Conservation (phyloP, 331 rosid species). For the Malus hybrid region DNA sequence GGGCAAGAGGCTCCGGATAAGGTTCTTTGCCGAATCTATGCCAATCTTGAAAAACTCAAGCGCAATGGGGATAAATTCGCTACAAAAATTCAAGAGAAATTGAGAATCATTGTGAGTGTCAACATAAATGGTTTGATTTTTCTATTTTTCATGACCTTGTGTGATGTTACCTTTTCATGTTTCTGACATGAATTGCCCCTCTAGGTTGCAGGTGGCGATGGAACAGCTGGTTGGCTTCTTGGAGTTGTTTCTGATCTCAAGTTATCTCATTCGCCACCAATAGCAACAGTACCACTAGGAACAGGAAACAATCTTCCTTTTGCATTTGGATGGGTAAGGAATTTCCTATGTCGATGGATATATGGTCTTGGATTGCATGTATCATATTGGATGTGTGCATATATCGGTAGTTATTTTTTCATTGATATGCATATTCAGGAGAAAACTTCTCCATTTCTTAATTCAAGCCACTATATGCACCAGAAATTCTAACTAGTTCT, state of each 20-base stretch:
- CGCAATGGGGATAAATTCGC: constrained; percentile 51
- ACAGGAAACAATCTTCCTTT: constrained; percentile 98
- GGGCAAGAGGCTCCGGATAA: constrained; percentile 76
- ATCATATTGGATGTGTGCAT: not conserved
- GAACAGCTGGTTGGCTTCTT: constrained; percentile 99
- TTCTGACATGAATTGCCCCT: constrained; percentile 15
- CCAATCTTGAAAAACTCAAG: constrained; percentile 55
- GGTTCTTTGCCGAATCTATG: constrained; percentile 51
- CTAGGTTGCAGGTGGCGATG: constrained; percentile 99
- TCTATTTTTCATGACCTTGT: constrained; percentile 2
- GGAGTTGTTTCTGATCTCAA: constrained; percentile 96
- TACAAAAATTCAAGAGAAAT: constrained; percentile 31
- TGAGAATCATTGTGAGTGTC: constrained; percentile 76
- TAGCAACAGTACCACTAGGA: constrained; percentile 91
- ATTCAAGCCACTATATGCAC: no score
- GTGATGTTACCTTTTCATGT: not conserved
- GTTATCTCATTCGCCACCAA: constrained; percentile 73
- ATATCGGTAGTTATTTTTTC: not conserved
- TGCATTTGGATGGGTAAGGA: constrained; percentile 97
- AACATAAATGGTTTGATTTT: not conserved
- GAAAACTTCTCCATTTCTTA: no score
- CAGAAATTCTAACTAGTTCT: no score
- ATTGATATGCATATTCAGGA: no score
- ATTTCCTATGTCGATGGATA: not conserved
- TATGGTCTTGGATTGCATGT: not conserved